Evolutionary conservation across 257 asterid species (phyloP).

Genomic region (Gentiana dahurica): DNA sequence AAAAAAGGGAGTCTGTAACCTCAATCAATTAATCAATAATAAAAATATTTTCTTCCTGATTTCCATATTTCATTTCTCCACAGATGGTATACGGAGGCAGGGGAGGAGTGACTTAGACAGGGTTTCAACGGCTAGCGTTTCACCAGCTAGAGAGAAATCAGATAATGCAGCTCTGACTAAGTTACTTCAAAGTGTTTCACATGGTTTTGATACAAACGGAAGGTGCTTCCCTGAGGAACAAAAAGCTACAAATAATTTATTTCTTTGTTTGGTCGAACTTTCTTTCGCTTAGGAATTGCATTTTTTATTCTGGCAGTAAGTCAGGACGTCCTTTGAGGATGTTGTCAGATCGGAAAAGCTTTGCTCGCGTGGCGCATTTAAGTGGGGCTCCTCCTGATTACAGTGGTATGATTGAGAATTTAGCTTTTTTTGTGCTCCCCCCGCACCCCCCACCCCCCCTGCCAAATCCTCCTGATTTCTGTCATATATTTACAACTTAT

Average conservation of each 20-base stretch:
- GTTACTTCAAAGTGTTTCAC: conserved; percentile 54
- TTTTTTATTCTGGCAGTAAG: conserved; percentile 51
- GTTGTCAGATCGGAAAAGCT: conserved; percentile 76
- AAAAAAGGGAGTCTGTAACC: no score
- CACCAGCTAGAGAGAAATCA: conserved; percentile 66
- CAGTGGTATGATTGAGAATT: conserved; percentile 39
- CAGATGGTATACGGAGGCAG: conserved; percentile 75
- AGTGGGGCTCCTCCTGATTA: conserved; percentile 84
- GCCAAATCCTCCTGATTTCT: no score
- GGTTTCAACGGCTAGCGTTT: conserved; percentile 73
- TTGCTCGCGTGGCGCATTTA: conserved; percentile 71
- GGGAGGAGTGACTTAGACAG: conserved; percentile 84
- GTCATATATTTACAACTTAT: neutral
- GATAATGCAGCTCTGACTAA: conserved; percentile 51
- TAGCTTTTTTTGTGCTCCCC: no score
- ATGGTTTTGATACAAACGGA: conserved; percentile 68
- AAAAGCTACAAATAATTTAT: conserved; percentile 4
- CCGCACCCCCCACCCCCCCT: no score
- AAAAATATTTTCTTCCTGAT: no score
- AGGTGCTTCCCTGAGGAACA: conserved; percentile 38
- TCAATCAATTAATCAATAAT: no score
- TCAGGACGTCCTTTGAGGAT: conserved; percentile 87
- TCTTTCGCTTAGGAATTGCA: conserved; percentile 16
- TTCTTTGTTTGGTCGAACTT: neutral
- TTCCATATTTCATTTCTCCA: no score